Conservation (phyloP, 352 stramenopile species). For the Globisporangium canariense region DNA sequence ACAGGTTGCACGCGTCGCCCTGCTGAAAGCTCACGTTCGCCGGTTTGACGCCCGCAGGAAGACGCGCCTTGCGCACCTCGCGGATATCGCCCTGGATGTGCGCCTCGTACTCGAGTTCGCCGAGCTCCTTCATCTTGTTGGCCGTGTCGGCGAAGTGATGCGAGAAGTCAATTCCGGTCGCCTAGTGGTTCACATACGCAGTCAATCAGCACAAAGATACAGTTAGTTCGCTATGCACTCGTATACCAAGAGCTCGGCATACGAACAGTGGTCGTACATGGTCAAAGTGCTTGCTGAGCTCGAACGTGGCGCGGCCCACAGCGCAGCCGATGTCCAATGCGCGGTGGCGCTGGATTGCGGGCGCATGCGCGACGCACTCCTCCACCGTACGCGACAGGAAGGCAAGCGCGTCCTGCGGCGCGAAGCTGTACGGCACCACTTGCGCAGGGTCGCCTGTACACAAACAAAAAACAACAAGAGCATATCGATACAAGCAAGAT, state of each 20-base stretch:
- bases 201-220: background rate
- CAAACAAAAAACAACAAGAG: background rate
- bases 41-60: conserved; percentile 61
- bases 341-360: conserved; percentile 49
- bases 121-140: conserved; percentile 81
- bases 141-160: conserved; percentile 87
- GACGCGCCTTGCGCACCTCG: conserved; percentile 44
- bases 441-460: conserved; percentile 52
- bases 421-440: conserved; percentile 67
- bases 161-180: conserved; percentile 94
- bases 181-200: conserved; percentile 20
- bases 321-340: conserved; percentile 94
- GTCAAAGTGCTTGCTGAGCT: conserved; percentile 91
- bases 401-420: conserved; percentile 71
- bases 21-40: conserved; percentile 87
- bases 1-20: conserved; percentile 92
- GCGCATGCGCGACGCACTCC: conserved; percentile 56
- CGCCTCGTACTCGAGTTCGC: conserved; percentile 80
- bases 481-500: background rate
- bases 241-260: background rate
- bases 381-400: conserved; percentile 88
- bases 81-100: conserved; percentile 88
- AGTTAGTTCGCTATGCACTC: background rate
- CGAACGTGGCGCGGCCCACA: conserved; percentile 92
- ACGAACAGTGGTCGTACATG: conserved; percentile 40